Evolutionary conservation across 208 protist species (phyloP).

Genomic region (Herpetomonas tarakana): DNA sequence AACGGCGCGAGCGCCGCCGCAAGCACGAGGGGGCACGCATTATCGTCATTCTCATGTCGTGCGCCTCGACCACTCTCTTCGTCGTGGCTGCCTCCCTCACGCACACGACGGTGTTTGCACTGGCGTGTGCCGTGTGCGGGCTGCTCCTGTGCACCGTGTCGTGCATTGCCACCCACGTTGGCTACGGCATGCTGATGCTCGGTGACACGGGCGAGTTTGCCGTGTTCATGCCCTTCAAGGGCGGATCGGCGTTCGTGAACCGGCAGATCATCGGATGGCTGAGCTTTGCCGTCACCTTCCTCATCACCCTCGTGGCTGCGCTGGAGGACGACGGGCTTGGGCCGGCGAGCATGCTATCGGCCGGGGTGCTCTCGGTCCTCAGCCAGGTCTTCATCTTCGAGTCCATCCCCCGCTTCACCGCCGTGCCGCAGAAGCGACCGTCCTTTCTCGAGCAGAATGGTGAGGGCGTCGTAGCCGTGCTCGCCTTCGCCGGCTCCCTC

Average conservation of each 20-base stretch:
- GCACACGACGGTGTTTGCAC: conserved; percentile 27
- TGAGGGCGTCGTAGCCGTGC: conserved; percentile 68
- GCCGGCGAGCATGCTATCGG: conserved; percentile 31
- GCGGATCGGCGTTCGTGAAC: conserved; percentile 52
- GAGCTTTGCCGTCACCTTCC: conserved; percentile 40
- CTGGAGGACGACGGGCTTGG: conserved; percentile 41
- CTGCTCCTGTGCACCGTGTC: conserved; percentile 57
- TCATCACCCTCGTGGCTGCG: conserved; percentile 57
- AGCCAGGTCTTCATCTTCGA: conserved; percentile 57
- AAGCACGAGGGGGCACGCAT: conserved; percentile 30
- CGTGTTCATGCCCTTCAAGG: conserved; percentile 78
- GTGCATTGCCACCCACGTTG: conserved; percentile 57
- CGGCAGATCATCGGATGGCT: conserved; percentile 63
- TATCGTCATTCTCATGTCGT: conserved; percentile 67
- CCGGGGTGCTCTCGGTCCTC: conserved; percentile 48
- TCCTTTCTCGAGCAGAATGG: conserved; percentile 76
- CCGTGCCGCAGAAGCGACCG: conserved; percentile 11
- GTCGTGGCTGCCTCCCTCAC: conserved; percentile 55
- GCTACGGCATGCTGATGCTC: conserved; percentile 63
- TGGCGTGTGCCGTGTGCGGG: conserved; percentile 46
- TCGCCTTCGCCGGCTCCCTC: conserved; percentile 53
- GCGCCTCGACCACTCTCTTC: conserved; percentile 52
- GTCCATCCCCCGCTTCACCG: conserved; percentile 62
- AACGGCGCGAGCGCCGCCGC: conserved; percentile 11
- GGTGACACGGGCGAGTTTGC: conserved; percentile 30